Base-by-base conservation (phyloP, 208 protist species). In the Leishmania guyanensis region DNA sequence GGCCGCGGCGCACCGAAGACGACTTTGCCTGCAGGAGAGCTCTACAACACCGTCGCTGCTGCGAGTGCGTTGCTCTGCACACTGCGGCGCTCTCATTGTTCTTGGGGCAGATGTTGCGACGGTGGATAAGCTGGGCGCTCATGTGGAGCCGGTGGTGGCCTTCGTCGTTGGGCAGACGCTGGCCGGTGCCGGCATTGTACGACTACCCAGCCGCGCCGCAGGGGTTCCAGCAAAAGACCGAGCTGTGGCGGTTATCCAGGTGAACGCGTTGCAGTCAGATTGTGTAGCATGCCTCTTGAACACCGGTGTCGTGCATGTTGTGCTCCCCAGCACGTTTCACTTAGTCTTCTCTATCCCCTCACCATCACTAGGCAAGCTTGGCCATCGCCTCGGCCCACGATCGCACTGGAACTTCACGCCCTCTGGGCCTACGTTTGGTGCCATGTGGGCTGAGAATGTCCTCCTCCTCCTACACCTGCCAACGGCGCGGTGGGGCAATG, bases 121-220 rank as follows among this genome's bases (percentile, higher is more conserved):
- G 3, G 74, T 81, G n/a, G 71, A 76, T 4, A 60, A n/a, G 43
- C 64, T 22, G 5, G 74, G 78, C 0, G 46, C 43, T 6, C 74
- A 62, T 2, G 73, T 81, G 56, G 78, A 79, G 73, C 82, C 82
- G 1, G 82, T 79, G 16, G 84, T 90, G 4, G 89, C 87, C 39
- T 87, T 90, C 60, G 50, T 90, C 12, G 51, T 84, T 14, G 79
- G 80, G 0, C 70, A 85, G 43, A 88, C 84, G 17, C 65, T 90
- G 16, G 73, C 78, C 0, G 86, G 86, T 1, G 69, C 75, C 22
- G 83, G 83, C 65, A 79, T 88, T 48, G 80, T 92, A 14, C 85
- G 82, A 22, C 58, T 90, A 17, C 83, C 86, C 0, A 36, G 26
- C 29, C 33, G 56, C 9, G 79, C 16, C 62, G 8, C n/a, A 17